A percentile compares a stretch with the other conserved stretches of the same genome.
These are phyloP conservation scores for Rubia balearica DNA, from an alignment of 305 asterid species.

Conservation along the genomic window DNA sequence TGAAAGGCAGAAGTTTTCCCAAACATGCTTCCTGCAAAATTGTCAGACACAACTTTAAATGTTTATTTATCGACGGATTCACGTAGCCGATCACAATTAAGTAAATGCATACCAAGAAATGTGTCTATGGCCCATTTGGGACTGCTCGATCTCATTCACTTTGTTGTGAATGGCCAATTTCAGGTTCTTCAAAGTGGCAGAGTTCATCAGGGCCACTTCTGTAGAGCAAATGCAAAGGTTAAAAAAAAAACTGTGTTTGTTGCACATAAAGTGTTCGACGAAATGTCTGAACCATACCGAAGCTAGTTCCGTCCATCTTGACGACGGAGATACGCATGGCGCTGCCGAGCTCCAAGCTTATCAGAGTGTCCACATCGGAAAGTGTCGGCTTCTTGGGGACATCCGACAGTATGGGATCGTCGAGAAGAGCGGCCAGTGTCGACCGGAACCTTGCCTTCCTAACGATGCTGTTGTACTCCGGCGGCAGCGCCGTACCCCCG, in stretches of 20 bases:
- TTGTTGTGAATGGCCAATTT: slow-evolving; percentile 59
- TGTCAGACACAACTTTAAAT: background rate
- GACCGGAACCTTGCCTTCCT: slow-evolving; percentile 66
- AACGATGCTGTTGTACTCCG: slow-evolving; percentile 47
- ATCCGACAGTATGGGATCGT: slow-evolving; percentile 71
- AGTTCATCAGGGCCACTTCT: slow-evolving; percentile 72
- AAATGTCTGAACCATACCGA: slow-evolving; percentile 47
- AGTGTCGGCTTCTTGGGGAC: slow-evolving; percentile 66
- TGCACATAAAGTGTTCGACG: slow-evolving; percentile 25
- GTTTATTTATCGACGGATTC: background rate
- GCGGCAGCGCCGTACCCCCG: slow-evolving; percentile 14
- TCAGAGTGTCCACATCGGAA: slow-evolving; percentile 75
- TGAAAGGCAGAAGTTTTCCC: slow-evolving; percentile 40
- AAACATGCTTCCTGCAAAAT: slow-evolving; percentile 49
- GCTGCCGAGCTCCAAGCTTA: slow-evolving; percentile 87
- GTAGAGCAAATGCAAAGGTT: slow-evolving; percentile 7
- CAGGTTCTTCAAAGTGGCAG: slow-evolving; percentile 67
- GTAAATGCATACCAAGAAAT: slow-evolving; percentile 48
- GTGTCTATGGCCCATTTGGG: slow-evolving; percentile 82
- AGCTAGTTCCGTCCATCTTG: slow-evolving; percentile 52
- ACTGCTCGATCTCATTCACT: slow-evolving; percentile 61
- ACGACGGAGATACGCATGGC: slow-evolving; percentile 77
- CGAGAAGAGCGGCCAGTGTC: slow-evolving; percentile 54
- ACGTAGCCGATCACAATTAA: background rate
- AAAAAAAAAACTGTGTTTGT: background rate